These are phyloP conservation scores for Royoungia palumana DNA, from an alignment of 768 basidiomycete genomes.

Conservation along the genomic window DNA sequence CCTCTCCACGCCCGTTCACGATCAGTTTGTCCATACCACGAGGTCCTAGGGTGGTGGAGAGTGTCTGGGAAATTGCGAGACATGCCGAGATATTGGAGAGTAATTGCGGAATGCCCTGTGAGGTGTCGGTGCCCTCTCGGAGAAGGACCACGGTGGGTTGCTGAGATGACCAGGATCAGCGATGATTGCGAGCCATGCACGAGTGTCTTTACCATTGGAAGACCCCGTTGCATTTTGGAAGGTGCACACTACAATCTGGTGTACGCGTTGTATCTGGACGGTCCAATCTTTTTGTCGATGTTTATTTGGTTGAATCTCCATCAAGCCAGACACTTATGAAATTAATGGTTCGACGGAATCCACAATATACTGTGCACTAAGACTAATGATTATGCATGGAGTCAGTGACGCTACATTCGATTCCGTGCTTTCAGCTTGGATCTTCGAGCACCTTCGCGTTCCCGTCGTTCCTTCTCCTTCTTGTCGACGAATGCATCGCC, in stretches of 20 bases:
- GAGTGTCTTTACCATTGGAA: slow-evolving; percentile 62
- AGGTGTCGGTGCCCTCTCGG: slow-evolving; percentile 93
- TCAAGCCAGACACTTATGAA: too few species aligned
- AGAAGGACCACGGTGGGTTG: slow-evolving; percentile 98
- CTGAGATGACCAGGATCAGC: slow-evolving; percentile 39
- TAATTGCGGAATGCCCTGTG: slow-evolving; percentile 89
- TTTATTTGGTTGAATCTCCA: slow-evolving; percentile 15
- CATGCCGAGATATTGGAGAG: slow-evolving; percentile 97
- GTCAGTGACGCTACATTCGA: slow-evolving; percentile 17
- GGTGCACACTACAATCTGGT: background rate
- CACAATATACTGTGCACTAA: background rate
- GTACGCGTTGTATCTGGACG: background rate
- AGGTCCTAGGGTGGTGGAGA: slow-evolving; percentile 94
- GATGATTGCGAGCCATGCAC: background rate
- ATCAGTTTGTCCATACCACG: slow-evolving; percentile 99
- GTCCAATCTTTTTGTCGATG: slow-evolving; percentile 13
- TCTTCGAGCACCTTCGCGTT: slow-evolving; percentile 49
- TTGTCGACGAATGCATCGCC: slow-evolving; percentile 66
- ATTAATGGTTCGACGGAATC: background rate
- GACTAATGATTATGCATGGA: slow-evolving; percentile 1
- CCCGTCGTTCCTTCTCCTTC: slow-evolving; percentile 49
- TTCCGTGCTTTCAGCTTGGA: slow-evolving; percentile 33
- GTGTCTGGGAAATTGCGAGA: slow-evolving; percentile 86
- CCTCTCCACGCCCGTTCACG: slow-evolving; percentile 88
- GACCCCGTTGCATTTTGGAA: slow-evolving; percentile 76